Base-by-base conservation (phyloP, 2,329 filamentous ascomycete genomes). In the Alternaria sp. region DNA sequence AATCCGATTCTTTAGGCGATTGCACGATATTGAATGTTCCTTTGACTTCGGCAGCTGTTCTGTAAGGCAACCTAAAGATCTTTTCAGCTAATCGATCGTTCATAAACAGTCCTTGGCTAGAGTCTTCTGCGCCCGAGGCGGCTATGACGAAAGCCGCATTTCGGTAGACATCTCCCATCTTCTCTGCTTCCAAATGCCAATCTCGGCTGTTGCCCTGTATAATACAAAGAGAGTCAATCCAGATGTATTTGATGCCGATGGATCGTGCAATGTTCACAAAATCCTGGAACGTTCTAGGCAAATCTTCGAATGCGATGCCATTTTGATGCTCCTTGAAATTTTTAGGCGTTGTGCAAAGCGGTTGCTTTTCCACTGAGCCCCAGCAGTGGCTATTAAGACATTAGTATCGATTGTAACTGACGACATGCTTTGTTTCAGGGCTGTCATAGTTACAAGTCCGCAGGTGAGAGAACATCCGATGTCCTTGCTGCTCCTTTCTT, bases 11-110 rank as follows among this genome's bases (percentile, higher is more conserved):
- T 0, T 42, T 0, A 24, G 9, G 12, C 41, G 7, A 5, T 43
- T 5, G 2, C 18, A n/a, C 9, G 3, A 43, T 24, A 11, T 43
- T 26, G 39, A 24, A 42, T 4, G 11, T 24, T 7, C 39, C 18
- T 3, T 7, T 3, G 3, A 7, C 11, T 2, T 24, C 12, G 0
- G 5, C 18, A 0, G 2, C 3, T 4, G 5, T 2, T 1, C 12
- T 16, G 2, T 28, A 44, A 11, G 42, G 22, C 6, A 26, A 0
- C 0, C 16, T 14, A 0, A 28, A 11, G 3, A 28, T 4, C 0
- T 0, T 44, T 3, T 7, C 1, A 1, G 4, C 26, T 3, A 3
- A 2, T 12, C 43, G 26, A 1, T 46, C 1, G 5, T 3, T 30
- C 1, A 30, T 30, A 2, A 20, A 30, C 0, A 46, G 24, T 1